phyloP scores from a whole-genome alignment of 2,329 filamentous ascomycete genomes.

The Apiospora aurea region DNA sequence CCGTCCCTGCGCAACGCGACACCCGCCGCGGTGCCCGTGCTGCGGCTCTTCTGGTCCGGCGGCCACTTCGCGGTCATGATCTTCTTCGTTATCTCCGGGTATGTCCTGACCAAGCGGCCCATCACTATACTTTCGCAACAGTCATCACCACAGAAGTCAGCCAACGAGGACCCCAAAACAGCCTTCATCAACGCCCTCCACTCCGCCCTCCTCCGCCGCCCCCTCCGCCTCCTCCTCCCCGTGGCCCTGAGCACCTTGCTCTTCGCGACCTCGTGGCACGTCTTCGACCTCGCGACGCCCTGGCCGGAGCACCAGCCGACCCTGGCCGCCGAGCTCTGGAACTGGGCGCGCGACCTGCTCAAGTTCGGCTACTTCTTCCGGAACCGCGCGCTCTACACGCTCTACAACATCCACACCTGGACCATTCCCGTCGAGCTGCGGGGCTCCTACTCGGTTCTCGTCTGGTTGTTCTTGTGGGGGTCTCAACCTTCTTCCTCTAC shows the following conservation, averaged over 20 bases:
- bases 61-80: slow-evolving; percentile 24
- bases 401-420: slow-evolving; percentile 30
- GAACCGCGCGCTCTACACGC: slow-evolving; percentile 24
- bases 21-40: slow-evolving; percentile 4
- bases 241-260: neutral
- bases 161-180: neutral
- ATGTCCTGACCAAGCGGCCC: slow-evolving; percentile 8
- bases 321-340: neutral
- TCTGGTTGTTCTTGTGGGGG: slow-evolving; percentile 27
- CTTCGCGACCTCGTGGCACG: slow-evolving; percentile 19
- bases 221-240: slow-evolving; percentile 11
- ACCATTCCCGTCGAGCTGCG: slow-evolving; percentile 29
- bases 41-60: slow-evolving; percentile 21
- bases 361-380: slow-evolving; percentile 28
- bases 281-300: neutral
- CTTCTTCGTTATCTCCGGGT: slow-evolving; percentile 23
- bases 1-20: slow-evolving; percentile 12
- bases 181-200: slow-evolving; percentile 20
- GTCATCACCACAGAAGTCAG: neutral
- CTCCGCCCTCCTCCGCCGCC: slow-evolving; percentile 3
- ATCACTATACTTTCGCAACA: neutral
- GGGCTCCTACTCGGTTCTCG: slow-evolving; percentile 26
- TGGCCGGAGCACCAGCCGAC: neutral
- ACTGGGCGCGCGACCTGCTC: slow-evolving; percentile 21
- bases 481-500: neutral